These are phyloP conservation scores for Penicillium roqueforti DNA, from an alignment of 495 filamentous ascomycete genomes.

Conservation along the genomic window DNA sequence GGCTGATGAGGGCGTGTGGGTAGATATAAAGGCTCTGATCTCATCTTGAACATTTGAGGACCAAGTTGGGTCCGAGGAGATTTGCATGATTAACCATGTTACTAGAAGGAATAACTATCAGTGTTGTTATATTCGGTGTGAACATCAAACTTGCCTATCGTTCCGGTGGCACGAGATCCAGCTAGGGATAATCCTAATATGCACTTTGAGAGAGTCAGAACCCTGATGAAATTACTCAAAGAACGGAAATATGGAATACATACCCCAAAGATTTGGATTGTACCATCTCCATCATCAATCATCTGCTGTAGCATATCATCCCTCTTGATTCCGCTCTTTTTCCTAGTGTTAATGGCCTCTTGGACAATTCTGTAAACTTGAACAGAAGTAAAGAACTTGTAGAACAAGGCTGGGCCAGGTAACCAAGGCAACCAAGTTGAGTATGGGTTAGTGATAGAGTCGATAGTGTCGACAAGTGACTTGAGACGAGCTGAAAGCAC, in stretches of 20 bases:
- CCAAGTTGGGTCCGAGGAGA: conserved; percentile 6
- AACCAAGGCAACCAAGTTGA: conserved; percentile 1
- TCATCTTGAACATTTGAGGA: neutral
- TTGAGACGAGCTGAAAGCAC: neutral
- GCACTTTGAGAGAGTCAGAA: neutral
- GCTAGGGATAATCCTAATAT: conserved; percentile 10
- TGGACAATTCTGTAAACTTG: neutral
- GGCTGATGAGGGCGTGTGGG: neutral
- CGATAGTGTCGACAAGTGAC: conserved; percentile 1
- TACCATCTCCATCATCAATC: conserved; percentile 8
- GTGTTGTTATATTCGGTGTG: neutral
- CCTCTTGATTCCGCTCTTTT: neutral
- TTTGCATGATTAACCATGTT: conserved; percentile 10
- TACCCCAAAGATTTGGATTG: conserved; percentile 2
- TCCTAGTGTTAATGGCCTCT: neutral
- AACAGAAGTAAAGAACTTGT: neutral
- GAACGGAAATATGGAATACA: neutral
- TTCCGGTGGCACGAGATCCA: conserved; percentile 10
- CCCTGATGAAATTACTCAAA: neutral
- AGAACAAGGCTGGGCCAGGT: neutral
- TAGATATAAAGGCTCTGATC: neutral
- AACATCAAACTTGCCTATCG: neutral
- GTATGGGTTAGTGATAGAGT: neutral
- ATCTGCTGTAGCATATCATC: conserved; percentile 7
- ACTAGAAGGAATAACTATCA: neutral